phyloP scores from a whole-genome alignment of 2,329 filamentous ascomycete genomes.

The Cytospora mali region DNA sequence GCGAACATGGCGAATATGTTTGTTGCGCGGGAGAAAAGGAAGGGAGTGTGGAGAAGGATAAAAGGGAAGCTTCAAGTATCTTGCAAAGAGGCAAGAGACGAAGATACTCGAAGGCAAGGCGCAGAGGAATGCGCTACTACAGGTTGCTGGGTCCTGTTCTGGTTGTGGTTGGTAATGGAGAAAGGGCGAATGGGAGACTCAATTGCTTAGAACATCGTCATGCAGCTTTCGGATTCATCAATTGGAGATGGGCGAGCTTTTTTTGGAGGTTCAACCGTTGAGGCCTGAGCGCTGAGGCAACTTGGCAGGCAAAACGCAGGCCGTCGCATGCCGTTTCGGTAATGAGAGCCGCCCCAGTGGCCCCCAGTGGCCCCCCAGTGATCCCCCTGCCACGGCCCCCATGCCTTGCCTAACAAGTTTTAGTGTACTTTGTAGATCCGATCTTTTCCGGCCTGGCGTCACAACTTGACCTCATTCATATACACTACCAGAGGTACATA shows the following conservation, averaged over 20 bases:
- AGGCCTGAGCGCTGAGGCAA: conserved; percentile 16
- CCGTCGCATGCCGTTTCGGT: too few species aligned
- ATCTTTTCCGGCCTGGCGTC: conserved; percentile 20
- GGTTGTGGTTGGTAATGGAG: conserved; percentile 1
- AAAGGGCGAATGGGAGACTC: not conserved
- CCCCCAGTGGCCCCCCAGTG: too few species aligned
- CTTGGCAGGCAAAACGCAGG: not conserved
- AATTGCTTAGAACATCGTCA: conserved; percentile 13
- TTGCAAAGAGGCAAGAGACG: conserved; percentile 13
- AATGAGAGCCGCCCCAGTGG: too few species aligned
- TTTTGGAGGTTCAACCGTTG: conserved; percentile 21
- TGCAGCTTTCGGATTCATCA: conserved; percentile 4
- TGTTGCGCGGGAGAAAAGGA: conserved; percentile 1
- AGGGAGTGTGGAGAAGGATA: not conserved
- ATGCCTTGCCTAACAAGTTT: too few species aligned
- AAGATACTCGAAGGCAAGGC: conserved; percentile 5
- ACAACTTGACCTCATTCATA: too few species aligned
- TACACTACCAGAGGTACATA: too few species aligned
- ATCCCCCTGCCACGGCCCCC: too few species aligned
- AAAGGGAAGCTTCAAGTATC: conserved; percentile 5
- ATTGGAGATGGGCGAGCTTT: conserved; percentile 18
- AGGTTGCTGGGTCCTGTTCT: not conserved
- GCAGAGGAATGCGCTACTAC: conserved; percentile 12
- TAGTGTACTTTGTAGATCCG: conserved; percentile 13
- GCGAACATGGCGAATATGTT: conserved; percentile 52